Percentiles rank a stretch among this genome's conserved stretches.
Conservation (phyloP, 768 basidiomycete genomes). For the Kondoa subrosea region DNA sequence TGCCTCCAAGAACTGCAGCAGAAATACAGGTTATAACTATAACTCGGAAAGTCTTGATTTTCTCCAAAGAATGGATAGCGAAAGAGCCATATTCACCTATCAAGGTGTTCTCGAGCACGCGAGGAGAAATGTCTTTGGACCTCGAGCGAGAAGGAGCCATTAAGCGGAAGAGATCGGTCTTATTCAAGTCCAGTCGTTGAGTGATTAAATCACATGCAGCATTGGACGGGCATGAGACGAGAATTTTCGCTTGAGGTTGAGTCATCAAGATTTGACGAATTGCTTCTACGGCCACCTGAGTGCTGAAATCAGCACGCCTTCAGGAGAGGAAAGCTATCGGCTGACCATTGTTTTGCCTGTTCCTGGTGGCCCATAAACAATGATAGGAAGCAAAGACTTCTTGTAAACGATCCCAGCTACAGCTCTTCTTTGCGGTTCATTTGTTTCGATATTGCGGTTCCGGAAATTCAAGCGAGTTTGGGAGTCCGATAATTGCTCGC, state of each 20-base stretch:
- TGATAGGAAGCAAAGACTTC: background rate
- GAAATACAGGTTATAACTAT: background rate
- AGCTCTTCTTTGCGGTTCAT: background rate
- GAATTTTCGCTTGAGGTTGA: background rate
- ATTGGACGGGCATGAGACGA: constrained; percentile 1
- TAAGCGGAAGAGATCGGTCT: constrained; percentile 1
- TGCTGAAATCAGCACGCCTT: background rate
- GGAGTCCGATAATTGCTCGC: background rate
- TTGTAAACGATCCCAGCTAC: background rate
- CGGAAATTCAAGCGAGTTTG: background rate
- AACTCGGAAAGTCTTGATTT: constrained; percentile 3
- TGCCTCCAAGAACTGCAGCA: constrained; percentile 2
- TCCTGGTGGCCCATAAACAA: background rate
- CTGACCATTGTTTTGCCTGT: background rate
- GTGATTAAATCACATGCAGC: background rate
- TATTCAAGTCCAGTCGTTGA: constrained; percentile 3
- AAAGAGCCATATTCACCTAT: background rate
- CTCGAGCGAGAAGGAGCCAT: background rate
- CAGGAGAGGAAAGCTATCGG: background rate
- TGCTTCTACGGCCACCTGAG: background rate
- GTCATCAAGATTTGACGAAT: background rate
- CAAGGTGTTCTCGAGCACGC: background rate
- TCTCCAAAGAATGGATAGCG: background rate
- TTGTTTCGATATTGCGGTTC: background rate
- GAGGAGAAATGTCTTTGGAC: background rate